Percentiles rank a stretch among this genome's conserved stretches.
Evolutionary conservation across 163 green algal genomes (phyloP).

Genomic region (Trebouxia gelatinosa): DNA sequence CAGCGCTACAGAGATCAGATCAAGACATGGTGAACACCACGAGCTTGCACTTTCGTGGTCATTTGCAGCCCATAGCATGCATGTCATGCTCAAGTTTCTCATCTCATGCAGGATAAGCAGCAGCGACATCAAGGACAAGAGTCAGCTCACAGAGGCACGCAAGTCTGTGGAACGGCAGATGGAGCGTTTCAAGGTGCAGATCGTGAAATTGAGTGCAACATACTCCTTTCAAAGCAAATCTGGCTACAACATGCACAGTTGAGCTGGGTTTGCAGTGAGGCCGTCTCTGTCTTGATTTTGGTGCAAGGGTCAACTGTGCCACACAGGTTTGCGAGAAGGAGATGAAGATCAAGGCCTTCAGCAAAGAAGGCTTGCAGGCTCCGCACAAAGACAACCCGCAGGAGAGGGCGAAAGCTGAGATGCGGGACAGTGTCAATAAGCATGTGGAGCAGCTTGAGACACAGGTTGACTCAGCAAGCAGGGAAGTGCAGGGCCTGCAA

Average conservation of each 20-base stretch:
- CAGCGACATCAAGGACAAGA: conserved; percentile 98
- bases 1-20: conserved; percentile 95
- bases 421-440: conserved; percentile 91
- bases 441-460: conserved; percentile 78
- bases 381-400: conserved; percentile 79
- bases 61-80: neutral
- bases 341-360: conserved; percentile 95
- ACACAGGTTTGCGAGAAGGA: conserved; percentile 86
- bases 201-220: too few species aligned
- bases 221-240: too few species aligned
- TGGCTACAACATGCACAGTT: too few species aligned
- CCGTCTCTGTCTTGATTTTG: neutral
- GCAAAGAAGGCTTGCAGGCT: conserved; percentile 80
- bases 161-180: conserved; percentile 95
- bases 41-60: too few species aligned
- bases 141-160: conserved; percentile 79
- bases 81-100: neutral
- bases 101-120: conserved; percentile 64
- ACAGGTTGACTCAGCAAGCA: too few species aligned
- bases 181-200: conserved; percentile 89
- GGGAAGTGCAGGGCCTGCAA: too few species aligned
- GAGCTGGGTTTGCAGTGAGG: too few species aligned
- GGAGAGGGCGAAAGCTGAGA: conserved; percentile 81
- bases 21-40: conserved; percentile 88
- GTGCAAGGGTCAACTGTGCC: neutral